Percentiles rank a stretch among this genome's conserved stretches.
Conservation (phyloP, 345 rosid species). For the Chamaenerion angustifolium region DNA sequence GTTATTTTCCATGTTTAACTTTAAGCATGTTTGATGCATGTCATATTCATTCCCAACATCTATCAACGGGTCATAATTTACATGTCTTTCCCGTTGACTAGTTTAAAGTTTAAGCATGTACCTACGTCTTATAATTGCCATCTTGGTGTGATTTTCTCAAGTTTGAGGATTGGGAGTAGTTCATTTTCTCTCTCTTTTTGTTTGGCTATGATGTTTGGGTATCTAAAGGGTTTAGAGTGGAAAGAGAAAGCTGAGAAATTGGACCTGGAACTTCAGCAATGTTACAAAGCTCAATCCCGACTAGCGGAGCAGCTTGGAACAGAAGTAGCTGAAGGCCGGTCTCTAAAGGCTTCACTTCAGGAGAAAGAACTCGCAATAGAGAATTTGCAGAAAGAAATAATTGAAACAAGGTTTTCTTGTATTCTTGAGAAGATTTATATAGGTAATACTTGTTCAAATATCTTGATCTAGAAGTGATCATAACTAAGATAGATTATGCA, state of each 20-base stretch:
- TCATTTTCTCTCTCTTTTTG: too few species aligned
- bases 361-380: constrained; percentile 49
- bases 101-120: too few species aligned
- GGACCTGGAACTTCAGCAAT: constrained; percentile 79
- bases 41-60: too few species aligned
- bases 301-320: constrained; percentile 79
- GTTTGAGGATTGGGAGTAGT: too few species aligned
- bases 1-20: too few species aligned
- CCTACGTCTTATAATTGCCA: too few species aligned
- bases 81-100: too few species aligned
- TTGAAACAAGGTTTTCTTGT: constrained; percentile 27
- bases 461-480: constrained; percentile 5
- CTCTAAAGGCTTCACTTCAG: constrained; percentile 46
- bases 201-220: neutral
- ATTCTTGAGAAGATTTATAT: neutral
- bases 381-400: constrained; percentile 37
- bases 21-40: too few species aligned
- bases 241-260: constrained; percentile 73
- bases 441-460: constrained; percentile 1
- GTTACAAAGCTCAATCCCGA: constrained; percentile 83
- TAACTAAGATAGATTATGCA: constrained; percentile 12
- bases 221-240: constrained; percentile 78
- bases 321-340: constrained; percentile 78
- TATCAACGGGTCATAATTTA: too few species aligned
- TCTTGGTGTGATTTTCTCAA: too few species aligned